Conservation (phyloP, 1,284 basidiomycete species). For the Xanthoconium separans region DNA sequence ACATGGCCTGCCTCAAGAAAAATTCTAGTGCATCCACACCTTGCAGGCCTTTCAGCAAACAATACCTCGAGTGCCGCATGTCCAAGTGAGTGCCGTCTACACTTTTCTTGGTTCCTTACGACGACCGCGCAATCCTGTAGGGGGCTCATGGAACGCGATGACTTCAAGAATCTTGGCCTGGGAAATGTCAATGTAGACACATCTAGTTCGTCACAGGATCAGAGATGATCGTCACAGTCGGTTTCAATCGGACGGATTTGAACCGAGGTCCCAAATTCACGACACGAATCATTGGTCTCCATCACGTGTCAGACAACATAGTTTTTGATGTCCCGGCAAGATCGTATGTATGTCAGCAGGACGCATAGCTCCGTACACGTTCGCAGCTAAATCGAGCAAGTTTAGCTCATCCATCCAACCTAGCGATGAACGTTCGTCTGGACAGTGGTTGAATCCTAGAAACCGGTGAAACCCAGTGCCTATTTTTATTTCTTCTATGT, state of each 20-base stretch:
- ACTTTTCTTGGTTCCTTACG: neutral
- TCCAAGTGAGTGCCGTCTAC: conserved; percentile 61
- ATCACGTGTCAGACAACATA: neutral
- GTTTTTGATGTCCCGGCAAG: neutral
- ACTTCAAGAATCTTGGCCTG: conserved; percentile 86
- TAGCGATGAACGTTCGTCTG: conserved; percentile 27
- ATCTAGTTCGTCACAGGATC: conserved; percentile 7
- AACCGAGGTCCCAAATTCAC: neutral
- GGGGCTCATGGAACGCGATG: conserved; percentile 85
- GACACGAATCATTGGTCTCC: neutral
- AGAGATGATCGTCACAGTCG: neutral
- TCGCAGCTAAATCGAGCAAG: conserved; percentile 23
- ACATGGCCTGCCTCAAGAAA: conserved; percentile 82
- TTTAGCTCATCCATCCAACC: neutral
- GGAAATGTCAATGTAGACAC: conserved; percentile 41
- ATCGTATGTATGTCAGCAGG: neutral
- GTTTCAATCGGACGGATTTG: neutral
- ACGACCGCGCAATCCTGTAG: conserved; percentile 38
- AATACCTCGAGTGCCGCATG: conserved; percentile 94
- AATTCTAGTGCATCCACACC: conserved; percentile 78
- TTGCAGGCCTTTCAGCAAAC: conserved; percentile 77
- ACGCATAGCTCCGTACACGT: conserved; percentile 18
- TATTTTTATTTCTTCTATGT: neutral
- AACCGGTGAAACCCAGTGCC: conserved; percentile 9
- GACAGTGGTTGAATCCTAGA: conserved; percentile 11